Conservation (phyloP, 164 flowering plant species). For the Nymphaea colorata region DNA sequence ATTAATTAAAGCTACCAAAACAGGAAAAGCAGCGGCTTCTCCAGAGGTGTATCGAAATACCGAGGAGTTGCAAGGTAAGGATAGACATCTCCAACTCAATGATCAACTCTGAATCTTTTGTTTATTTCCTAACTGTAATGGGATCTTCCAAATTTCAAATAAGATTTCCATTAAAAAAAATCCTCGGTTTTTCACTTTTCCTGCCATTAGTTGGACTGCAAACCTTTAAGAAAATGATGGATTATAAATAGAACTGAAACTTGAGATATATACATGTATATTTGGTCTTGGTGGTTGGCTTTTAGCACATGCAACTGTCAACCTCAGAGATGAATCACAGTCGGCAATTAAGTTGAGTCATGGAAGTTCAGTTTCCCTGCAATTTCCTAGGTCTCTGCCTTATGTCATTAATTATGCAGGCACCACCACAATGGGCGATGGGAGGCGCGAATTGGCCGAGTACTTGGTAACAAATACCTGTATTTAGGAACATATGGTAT, state of each 20-base stretch:
- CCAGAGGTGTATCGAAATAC: slow-evolving; percentile 86
- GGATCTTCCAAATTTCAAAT: neutral
- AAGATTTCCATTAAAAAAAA: neutral
- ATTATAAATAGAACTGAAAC: no score
- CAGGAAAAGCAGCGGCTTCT: slow-evolving; percentile 90
- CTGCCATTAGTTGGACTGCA: neutral
- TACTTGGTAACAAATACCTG: slow-evolving; percentile 89
- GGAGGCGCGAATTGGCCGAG: slow-evolving; percentile 97
- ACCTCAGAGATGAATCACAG: neutral
- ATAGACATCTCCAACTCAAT: neutral
- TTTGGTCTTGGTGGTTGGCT: no score
- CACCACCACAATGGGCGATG: slow-evolving; percentile 98
- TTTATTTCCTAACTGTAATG: neutral
- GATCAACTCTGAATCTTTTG: neutral
- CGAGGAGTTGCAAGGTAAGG: slow-evolving; percentile 88
- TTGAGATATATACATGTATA: no score
- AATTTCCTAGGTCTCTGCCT: neutral
- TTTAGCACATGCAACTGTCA: neutral
- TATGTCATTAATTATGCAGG: slow-evolving; percentile 17
- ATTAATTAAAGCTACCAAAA: slow-evolving; percentile 4
- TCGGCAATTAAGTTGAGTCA: neutral
- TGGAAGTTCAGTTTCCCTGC: neutral
- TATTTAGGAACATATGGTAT: slow-evolving; percentile 94
- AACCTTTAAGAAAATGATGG: no score
- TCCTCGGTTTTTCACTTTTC: neutral